Conservation (phyloP, 371 early-diverging fungal species). For the Mortierella sp. region DNA sequence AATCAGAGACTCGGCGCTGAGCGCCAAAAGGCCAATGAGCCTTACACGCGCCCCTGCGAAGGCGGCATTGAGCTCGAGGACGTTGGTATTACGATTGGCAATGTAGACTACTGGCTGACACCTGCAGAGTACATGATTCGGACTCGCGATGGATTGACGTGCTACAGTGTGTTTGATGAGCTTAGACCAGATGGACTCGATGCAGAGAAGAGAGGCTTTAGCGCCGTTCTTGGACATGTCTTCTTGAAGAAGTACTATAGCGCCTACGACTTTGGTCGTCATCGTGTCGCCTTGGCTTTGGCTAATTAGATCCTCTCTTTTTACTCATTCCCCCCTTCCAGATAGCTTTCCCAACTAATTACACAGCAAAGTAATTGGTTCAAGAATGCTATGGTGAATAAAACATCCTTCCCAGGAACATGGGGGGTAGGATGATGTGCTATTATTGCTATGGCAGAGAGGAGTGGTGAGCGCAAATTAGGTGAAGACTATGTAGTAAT, state of each 20-base stretch:
- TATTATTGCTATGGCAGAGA: neutral
- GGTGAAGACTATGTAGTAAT: neutral
- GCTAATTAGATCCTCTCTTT: neutral
- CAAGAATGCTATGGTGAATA: neutral
- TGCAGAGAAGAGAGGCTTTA: neutral
- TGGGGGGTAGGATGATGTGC: no score
- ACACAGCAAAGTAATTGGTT: neutral
- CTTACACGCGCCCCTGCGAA: neutral
- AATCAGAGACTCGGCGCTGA: neutral
- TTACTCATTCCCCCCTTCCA: neutral
- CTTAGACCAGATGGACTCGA: neutral
- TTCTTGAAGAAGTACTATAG: slow-evolving; percentile 1
- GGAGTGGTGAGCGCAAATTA: neutral
- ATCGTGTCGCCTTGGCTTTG: neutral
- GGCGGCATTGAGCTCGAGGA: neutral
- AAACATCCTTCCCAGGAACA: neutral
- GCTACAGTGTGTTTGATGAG: neutral
- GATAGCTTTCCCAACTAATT: neutral
- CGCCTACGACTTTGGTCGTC: neutral
- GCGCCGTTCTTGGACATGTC: neutral
- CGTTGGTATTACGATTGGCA: neutral
- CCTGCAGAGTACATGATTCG: neutral
- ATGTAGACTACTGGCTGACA: neutral
- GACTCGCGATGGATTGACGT: neutral
- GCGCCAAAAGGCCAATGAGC: neutral